Evolutionary conservation across 257 asterid species (phyloP).

Genomic region (Solanum pimpinellifolium): DNA sequence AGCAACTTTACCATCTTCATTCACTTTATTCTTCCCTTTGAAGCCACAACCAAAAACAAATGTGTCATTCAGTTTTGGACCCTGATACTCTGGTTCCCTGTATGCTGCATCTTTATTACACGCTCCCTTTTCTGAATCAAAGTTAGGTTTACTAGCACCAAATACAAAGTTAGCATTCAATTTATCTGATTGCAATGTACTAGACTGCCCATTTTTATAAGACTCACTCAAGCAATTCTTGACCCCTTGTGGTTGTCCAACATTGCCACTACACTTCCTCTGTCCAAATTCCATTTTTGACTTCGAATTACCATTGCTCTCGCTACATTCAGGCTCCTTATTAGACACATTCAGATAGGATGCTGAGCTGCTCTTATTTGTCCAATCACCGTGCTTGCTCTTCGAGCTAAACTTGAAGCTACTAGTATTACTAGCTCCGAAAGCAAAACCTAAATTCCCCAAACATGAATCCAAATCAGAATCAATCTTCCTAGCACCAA

Average conservation of each 20-base stretch:
- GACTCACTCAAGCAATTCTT: background rate
- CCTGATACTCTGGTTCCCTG: constrained; percentile 18
- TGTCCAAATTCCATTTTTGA: background rate
- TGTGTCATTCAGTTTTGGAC: constrained; percentile 11
- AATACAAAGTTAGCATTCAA: constrained; percentile 10
- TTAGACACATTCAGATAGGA: background rate
- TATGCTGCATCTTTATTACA: constrained; percentile 11
- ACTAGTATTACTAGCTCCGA: constrained; percentile 5
- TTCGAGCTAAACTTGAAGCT: background rate
- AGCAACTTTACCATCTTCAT: constrained; percentile 12
- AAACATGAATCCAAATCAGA: background rate
- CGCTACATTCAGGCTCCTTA: constrained; percentile 1
- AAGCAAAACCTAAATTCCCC: background rate
- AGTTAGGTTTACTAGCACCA: constrained; percentile 12
- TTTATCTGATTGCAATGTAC: background rate
- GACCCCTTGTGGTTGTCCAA: background rate
- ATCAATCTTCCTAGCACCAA: constrained; percentile 16
- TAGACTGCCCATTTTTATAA: background rate
- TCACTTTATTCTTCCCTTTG: constrained; percentile 15
- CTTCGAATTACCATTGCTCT: background rate
- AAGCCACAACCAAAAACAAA: constrained; percentile 31
- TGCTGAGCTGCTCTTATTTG: background rate
- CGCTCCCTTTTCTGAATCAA: constrained; percentile 1
- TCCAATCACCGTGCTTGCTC: background rate
- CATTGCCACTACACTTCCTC: background rate